Conservation (phyloP, 2,329 filamentous ascomycete genomes). For the Clarireedia homoeocarpa region DNA sequence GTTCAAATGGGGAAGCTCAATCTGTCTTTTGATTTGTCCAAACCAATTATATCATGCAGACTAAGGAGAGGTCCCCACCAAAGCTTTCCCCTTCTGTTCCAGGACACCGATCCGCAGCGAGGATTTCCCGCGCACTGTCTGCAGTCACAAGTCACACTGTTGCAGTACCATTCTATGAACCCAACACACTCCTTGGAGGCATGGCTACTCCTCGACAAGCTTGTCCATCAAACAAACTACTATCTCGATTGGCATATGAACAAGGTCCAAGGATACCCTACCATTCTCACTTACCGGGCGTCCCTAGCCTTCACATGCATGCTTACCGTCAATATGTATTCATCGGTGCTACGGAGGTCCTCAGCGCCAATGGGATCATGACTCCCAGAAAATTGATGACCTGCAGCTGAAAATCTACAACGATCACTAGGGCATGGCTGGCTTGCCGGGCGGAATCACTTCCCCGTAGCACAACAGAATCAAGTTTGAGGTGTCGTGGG, state of each 20-base stretch:
- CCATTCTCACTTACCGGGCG: background rate
- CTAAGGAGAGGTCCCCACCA: background rate
- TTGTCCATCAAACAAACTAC: conserved; percentile 4
- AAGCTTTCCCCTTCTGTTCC: background rate
- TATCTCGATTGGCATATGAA: conserved; percentile 1
- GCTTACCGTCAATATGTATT: background rate
- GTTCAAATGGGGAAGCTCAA: conserved; percentile 5
- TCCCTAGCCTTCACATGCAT: conserved; percentile 5
- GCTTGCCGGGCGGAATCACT: conserved; percentile 6
- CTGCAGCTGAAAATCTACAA: conserved; percentile 11
- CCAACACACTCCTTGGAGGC: background rate
- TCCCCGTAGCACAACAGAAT: conserved; percentile 10
- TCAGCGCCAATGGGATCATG: conserved; percentile 8
- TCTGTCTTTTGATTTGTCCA: background rate
- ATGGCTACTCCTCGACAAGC: background rate
- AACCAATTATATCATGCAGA: conserved; percentile 1
- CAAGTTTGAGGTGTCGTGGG: conserved; percentile 4
- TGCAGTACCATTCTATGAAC: background rate
- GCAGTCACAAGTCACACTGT: background rate
- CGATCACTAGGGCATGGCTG: background rate
- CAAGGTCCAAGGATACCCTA: background rate
- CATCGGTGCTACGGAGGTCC: conserved; percentile 2
- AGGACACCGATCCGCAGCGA: background rate
- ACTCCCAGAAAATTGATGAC: conserved; percentile 8
- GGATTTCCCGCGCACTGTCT: background rate